phyloP scores from a whole-genome alignment of 768 basidiomycete genomes.

The Boletellus emodensis region DNA sequence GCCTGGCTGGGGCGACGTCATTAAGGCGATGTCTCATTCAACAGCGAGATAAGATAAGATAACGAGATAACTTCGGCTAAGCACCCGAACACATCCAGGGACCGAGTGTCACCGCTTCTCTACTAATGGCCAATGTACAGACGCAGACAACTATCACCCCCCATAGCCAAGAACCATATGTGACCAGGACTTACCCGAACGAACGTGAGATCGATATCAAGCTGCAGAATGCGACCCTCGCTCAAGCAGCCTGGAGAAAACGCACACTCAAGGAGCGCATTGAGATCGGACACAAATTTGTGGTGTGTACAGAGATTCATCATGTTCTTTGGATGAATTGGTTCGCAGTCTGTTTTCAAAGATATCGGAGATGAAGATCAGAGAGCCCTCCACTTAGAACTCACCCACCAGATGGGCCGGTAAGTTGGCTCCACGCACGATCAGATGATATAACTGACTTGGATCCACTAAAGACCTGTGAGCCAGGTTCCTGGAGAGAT shows the following conservation, averaged over 20 bases:
- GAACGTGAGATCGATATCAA: constrained; percentile 55
- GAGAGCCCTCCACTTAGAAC: constrained; percentile 48
- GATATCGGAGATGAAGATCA: constrained; percentile 49
- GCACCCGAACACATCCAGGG: too few species aligned
- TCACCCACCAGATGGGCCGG: constrained; percentile 92
- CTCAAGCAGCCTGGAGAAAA: constrained; percentile 73
- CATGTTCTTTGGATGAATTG: neutral
- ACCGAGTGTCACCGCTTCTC: too few species aligned
- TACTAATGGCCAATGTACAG: constrained; percentile 20
- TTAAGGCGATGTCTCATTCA: too few species aligned
- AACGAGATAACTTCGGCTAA: neutral
- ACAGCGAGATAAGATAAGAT: constrained; percentile 16
- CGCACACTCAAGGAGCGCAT: constrained; percentile 60
- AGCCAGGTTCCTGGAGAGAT: constrained; percentile 78
- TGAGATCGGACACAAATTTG: constrained; percentile 66
- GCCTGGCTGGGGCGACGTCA: too few species aligned
- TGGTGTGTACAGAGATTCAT: constrained; percentile 40
- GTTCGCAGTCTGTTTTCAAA: constrained; percentile 46
- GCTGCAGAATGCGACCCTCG: constrained; percentile 54
- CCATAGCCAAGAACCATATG: constrained; percentile 65
- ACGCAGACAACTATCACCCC: constrained; percentile 82
- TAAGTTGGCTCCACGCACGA: constrained; percentile 32
- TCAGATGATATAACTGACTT: neutral
- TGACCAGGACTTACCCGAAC: constrained; percentile 56
- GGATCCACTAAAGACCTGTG: constrained; percentile 54